These are phyloP conservation scores for Lactarius pseudohatsudake DNA, from an alignment of 768 basidiomycete genomes.

Conservation along the genomic window DNA sequence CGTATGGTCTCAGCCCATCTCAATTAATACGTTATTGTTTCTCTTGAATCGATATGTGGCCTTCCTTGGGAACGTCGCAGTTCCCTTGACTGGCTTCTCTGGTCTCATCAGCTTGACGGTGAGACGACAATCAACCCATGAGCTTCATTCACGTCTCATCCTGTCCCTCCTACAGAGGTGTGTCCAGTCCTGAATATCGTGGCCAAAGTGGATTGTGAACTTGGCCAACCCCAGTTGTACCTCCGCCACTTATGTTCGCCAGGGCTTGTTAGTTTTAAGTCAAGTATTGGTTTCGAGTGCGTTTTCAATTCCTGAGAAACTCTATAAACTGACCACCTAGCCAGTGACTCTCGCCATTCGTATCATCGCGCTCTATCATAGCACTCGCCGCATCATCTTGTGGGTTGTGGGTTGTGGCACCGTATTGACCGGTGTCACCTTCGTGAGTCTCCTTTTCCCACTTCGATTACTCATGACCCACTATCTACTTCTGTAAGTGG, in stretches of 20 bases:
- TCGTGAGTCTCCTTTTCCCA: constrained; percentile 37
- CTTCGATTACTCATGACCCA: background rate
- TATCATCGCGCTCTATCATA: constrained; percentile 50
- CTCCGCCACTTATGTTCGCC: constrained; percentile 41
- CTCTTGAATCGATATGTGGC: constrained; percentile 52
- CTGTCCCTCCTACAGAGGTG: constrained; percentile 28
- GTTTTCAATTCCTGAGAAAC: constrained; percentile 26
- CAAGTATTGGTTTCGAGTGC: constrained; percentile 49
- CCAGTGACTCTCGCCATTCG: constrained; percentile 48
- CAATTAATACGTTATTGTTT: constrained; percentile 44
- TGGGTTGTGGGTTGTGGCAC: constrained; percentile 38
- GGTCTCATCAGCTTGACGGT: constrained; percentile 25
- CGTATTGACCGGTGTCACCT: constrained; percentile 36
- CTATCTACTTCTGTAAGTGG: constrained; percentile 39
- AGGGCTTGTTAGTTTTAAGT: constrained; percentile 43
- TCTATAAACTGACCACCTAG: background rate
- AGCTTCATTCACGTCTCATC: background rate
- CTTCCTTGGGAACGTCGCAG: constrained; percentile 38
- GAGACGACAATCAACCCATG: background rate
- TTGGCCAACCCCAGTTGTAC: constrained; percentile 39
- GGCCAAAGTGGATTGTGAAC: background rate
- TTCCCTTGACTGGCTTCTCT: constrained; percentile 30
- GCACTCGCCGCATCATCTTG: constrained; percentile 40
- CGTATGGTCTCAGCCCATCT: constrained; percentile 47
- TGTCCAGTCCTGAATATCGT: background rate